Base-by-base conservation (phyloP, 805 yeast species). In the Metschnikowia orientalis region DNA sequence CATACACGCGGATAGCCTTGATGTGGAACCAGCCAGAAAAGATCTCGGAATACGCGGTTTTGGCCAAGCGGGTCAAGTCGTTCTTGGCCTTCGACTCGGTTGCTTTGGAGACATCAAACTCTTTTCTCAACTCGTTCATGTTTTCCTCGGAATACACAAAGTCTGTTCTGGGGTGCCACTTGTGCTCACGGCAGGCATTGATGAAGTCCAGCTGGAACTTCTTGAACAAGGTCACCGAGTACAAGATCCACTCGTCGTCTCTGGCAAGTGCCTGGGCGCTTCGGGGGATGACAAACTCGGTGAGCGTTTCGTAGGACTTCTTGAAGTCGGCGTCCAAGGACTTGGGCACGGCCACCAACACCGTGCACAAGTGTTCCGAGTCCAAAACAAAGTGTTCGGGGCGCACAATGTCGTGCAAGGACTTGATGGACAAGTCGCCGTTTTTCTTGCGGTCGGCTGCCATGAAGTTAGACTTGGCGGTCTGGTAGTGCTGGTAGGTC, bases 401-500 rank as follows among this genome's bases (percentile, higher is more conserved):
- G 32, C 75, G 74, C 32, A 92, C 96, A 35, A 90, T 73, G 51
- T 86, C 92, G 55, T 90, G 97, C 41, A 92, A 69, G 3, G 96
- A 84, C 57, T 85, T 80, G 35, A 90, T 89, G 3, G 95, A 81
- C 45, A 92, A 71, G 57, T 92, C 96, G 38, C 99, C 99, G 23
- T 85, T 81, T 58, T 82, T 83, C 63, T 89, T 89, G 53, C 97
- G 77, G 59, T 90, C 95, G 7, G 95, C 90, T 8, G 95, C 88
- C 30, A 79, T 72, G 40, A 88, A 70, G 54, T 80, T 84, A 26
- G 94, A 77, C 61, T 81, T 85, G 30, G 97, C 95, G 29, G 77
- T 74, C 50, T 77, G 83, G 63, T 87, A 92, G 46, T 67, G 71
- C 41, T 81, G 75, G 54, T 73, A 81, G n/a, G 83, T 67, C n/a